A percentile compares a stretch with the other conserved stretches of the same genome.
These are phyloP conservation scores for Pseudopyricularia javanii DNA, from an alignment of 2,329 filamentous ascomycete genomes.

Conservation along the genomic window DNA sequence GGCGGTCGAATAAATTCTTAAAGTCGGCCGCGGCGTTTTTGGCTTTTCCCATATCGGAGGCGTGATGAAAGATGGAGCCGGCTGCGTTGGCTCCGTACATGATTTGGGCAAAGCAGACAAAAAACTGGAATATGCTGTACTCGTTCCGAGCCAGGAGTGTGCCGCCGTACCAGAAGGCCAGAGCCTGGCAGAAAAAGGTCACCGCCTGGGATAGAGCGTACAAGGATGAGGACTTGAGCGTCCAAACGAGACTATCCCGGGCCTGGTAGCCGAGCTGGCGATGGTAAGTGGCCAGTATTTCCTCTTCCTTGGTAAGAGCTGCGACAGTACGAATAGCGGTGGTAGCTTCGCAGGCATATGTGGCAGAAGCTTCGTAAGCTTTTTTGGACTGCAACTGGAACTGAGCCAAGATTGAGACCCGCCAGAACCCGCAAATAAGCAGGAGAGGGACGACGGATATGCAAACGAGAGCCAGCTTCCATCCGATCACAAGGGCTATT, in stretches of 20 bases:
- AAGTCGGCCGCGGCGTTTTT: slow-evolving; percentile 72
- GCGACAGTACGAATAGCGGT: slow-evolving; percentile 90
- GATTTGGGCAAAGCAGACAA: slow-evolving; percentile 76
- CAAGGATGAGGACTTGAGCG: slow-evolving; percentile 63
- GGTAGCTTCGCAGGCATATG: slow-evolving; percentile 85
- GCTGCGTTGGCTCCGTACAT: slow-evolving; percentile 90
- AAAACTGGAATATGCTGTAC: slow-evolving; percentile 77
- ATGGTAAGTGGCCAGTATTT: slow-evolving; percentile 65
- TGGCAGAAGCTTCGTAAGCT: slow-evolving; percentile 69
- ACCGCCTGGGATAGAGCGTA: slow-evolving; percentile 80
- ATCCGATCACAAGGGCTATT: slow-evolving; percentile 25
- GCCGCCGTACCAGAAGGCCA: slow-evolving; percentile 90
- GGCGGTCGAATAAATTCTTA: slow-evolving; percentile 71
- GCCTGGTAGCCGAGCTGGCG: slow-evolving; percentile 54
- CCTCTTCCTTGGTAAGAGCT: slow-evolving; percentile 73
- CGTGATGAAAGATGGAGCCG: slow-evolving; percentile 79
- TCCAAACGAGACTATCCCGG: slow-evolving; percentile 54
- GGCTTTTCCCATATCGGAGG: slow-evolving; percentile 87
- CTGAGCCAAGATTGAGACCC: slow-evolving; percentile 55
- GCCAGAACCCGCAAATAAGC: slow-evolving; percentile 25
- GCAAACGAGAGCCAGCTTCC: slow-evolving; percentile 31
- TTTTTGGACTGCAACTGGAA: slow-evolving; percentile 71
- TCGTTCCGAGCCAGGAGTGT: slow-evolving; percentile 58
- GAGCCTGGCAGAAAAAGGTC: slow-evolving; percentile 70
- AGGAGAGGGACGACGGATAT: slow-evolving; percentile 24